Percentiles rank a stretch among this genome's conserved stretches.
These are phyloP conservation scores for Fusarium nygamai DNA, from an alignment of 2,329 filamentous ascomycete species.

Conservation along the genomic window DNA sequence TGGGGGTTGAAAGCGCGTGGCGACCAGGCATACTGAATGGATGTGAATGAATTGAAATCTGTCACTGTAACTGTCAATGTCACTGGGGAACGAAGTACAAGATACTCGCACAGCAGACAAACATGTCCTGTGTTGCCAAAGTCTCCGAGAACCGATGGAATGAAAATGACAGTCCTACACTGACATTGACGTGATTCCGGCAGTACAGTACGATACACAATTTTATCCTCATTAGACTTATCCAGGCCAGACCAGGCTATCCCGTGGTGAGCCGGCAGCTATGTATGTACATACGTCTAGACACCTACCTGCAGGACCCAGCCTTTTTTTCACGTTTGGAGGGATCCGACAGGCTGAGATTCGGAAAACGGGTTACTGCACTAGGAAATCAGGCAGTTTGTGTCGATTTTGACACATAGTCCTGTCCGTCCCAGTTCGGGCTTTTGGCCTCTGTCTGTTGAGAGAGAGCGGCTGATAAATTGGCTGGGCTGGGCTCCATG, in stretches of 20 bases:
- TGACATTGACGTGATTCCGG: constrained; percentile 21
- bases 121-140: neutral
- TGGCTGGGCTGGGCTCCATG: constrained; percentile 17
- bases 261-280: constrained; percentile 14
- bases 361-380: constrained; percentile 18
- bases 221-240: constrained; percentile 5
- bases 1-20: constrained; percentile 30
- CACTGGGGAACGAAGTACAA: constrained; percentile 21
- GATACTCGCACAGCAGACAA: constrained; percentile 21
- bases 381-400: constrained; percentile 28
- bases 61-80: neutral
- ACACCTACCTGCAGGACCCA: constrained; percentile 27
- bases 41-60: neutral
- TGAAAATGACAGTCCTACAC: neutral
- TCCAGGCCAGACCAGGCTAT: constrained; percentile 12
- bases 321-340: constrained; percentile 25
- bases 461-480: constrained; percentile 43
- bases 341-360: constrained; percentile 28
- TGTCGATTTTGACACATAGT: constrained; percentile 19
- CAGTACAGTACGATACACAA: constrained; percentile 25
- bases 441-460: constrained; percentile 4
- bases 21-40: constrained; percentile 7
- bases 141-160: constrained; percentile 16
- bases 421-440: neutral
- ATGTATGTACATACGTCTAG: neutral